Evolutionary conservation across 805 yeast species (phyloP).

Genomic region (Yamadazyma olivae): DNA sequence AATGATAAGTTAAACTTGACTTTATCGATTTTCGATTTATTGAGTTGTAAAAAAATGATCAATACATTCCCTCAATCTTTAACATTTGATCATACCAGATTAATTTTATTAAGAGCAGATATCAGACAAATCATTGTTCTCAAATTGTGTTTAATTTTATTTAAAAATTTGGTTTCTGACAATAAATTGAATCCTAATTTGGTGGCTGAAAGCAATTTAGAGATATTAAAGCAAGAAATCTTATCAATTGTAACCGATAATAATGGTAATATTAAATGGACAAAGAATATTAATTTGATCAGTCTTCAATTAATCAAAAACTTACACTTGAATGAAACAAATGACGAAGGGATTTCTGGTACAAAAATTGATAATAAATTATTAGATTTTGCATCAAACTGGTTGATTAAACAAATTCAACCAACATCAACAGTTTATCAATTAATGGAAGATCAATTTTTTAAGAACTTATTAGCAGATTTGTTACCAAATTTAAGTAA

Average conservation of each 20-base stretch:
- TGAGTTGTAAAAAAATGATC: constrained; percentile 78
- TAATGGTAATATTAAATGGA: constrained; percentile 88
- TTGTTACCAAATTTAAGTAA: constrained; percentile 5
- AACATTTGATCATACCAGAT: constrained; percentile 79
- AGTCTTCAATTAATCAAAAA: constrained; percentile 62
- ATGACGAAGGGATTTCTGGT: constrained; percentile 9
- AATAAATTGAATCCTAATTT: constrained; percentile 24
- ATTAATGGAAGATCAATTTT: constrained; percentile 65
- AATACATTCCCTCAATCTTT: constrained; percentile 80
- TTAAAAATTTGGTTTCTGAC: constrained; percentile 57
- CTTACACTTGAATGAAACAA: constrained; percentile 14
- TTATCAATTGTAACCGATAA: constrained; percentile 80
- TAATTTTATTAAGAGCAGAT: constrained; percentile 77
- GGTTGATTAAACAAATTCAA: constrained; percentile 85
- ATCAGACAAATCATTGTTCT: constrained; percentile 81
- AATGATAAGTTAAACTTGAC: constrained; percentile 19
- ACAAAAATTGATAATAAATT: constrained; percentile 23
- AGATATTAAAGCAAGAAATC: constrained; percentile 63
- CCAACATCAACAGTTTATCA: constrained; percentile 77
- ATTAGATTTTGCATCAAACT: constrained; percentile 64
- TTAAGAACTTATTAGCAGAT: constrained; percentile 41
- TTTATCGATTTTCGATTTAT: constrained; percentile 55
- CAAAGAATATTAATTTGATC: constrained; percentile 70
- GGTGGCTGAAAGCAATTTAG: constrained; percentile 34
- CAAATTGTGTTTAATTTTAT: constrained; percentile 68